Evolutionary conservation across 768 basidiomycete genomes (phyloP), one percentile per base, ranked within the genome.

Genomic region (Pilatotrama ljubarskyi): DNA sequence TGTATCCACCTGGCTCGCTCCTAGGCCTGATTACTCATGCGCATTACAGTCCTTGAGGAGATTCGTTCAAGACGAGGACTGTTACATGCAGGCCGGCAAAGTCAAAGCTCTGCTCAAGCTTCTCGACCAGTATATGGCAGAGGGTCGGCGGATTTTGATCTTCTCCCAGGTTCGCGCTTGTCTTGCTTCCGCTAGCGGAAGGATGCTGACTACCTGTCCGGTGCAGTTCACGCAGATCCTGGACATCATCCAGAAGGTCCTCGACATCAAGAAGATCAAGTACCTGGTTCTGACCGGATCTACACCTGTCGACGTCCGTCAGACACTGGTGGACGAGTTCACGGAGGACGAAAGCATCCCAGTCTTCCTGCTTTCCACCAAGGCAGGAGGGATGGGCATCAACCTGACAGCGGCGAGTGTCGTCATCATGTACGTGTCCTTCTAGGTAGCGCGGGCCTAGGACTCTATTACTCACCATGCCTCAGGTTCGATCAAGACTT

Each of bases 391-490:
- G 9, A 93, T 94, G 91, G 95, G 96, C 5, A 95, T 99, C 71
- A 99, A 99, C 72, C 74, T 99, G 64, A 96, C 93, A 1, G 94
- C 95, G 2, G 95, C 96, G 1, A 95, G 91, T 44, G 94, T 95
- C 38, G 96, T 99, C 41, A 90, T 98, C 68, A 90, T 95, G 90
- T 90, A 61, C 44, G 85, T 72, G 5, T 55, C 62, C 29, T 18
- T 41, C 29, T 14, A 5, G 13, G 14, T 13, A 5, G 20, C 2
- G 8, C 10, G 35, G 6, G 13, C 6, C 7, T 7, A 1, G 10
- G 4, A 3, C 4, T 18, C 29, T 13, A 10, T 14, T 20, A 18
- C 2, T 14, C 9, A 13, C 32, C 8, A 4, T 36, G 20, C 18
- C 0, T 36, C 59, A 91, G 89, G 85, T 97, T 95, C 70, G 96